Base-by-base conservation (phyloP, 2,329 filamentous ascomycete genomes). In the Monosporascus ibericus region DNA sequence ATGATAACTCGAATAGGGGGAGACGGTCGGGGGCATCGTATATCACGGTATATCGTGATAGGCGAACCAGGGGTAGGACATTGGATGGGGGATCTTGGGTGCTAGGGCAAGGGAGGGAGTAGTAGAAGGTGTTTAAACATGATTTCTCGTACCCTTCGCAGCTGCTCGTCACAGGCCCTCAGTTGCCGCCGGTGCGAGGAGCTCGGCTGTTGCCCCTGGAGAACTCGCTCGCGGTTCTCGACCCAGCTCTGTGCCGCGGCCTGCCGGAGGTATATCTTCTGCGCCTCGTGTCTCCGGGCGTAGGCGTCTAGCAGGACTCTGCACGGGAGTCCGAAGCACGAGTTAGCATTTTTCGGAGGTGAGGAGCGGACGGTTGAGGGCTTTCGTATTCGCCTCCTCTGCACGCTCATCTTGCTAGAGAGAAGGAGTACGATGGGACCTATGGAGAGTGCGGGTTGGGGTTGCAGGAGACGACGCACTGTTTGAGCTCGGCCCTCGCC, bases 191-290 rank as follows among this genome's bases (percentile, higher is more conserved):
- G 71, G 54, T 76, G 74, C 47, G 72, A 69, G 44, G 72, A 68
- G 54, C 69, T 72, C 47, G 80, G 77, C 60, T 73, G 71, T 38
- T 73, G 69, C 47, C 79, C 79, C 61, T 77, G 74, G 40, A 86
- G 70, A 51, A 84, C 71, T 40, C 72, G 66, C 38, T 78, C 74
- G 53, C 82, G 74, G 64, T 73, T 75, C 54, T 77, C 72, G 53
- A 85, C 66, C 82, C 83, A 86, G 59, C 76, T 70, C 66, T 82
- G 79, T 37, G 80, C 81, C 27, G 81, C 82, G 25, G 71, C 72
- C 64, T 86, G 83, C 36, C 82, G 76, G 53, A 82, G 71, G 59
- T 80, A 83, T 58, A 86, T 86, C 71, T 85, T 86, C 58, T 84
- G 82, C 27, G 72, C 81, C 61, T 85, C 80, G 66, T 86, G 83